Conservation (phyloP, 2,329 filamentous ascomycete genomes). For the Trichoderma atroviride region DNA sequence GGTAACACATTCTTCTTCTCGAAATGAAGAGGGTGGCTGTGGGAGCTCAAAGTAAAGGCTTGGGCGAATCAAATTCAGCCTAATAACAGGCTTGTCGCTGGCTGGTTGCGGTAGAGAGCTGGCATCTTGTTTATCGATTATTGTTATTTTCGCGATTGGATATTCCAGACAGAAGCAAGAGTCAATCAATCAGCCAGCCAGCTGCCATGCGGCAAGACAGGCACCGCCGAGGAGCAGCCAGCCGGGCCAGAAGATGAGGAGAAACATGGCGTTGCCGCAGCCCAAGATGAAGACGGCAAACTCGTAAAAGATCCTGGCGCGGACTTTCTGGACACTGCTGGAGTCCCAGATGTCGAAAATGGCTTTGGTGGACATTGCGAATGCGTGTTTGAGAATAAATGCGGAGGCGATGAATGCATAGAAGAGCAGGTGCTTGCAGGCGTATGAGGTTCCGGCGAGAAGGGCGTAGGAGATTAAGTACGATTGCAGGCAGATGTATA, state of each 20-base stretch:
- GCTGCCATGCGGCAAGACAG: slow-evolving; percentile 41
- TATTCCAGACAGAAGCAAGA: neutral
- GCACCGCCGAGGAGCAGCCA: slow-evolving; percentile 52
- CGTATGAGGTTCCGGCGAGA: slow-evolving; percentile 34
- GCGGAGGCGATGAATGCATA: slow-evolving; percentile 35
- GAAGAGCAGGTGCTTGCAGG: slow-evolving; percentile 39
- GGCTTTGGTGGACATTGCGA: slow-evolving; percentile 36
- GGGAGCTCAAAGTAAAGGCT: neutral
- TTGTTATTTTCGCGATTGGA: neutral
- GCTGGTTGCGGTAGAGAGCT: neutral
- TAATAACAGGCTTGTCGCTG: neutral
- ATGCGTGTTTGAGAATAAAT: slow-evolving; percentile 34
- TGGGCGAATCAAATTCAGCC: neutral
- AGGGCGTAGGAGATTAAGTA: slow-evolving; percentile 35
- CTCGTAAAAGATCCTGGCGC: slow-evolving; percentile 55
- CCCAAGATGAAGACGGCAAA: slow-evolving; percentile 56
- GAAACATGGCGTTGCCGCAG: slow-evolving; percentile 50
- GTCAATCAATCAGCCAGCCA: slow-evolving; percentile 39
- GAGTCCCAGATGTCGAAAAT: slow-evolving; percentile 44
- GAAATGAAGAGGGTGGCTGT: slow-evolving; percentile 35
- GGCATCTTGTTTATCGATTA: neutral
- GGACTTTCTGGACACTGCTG: slow-evolving; percentile 40
- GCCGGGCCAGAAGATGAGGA: slow-evolving; percentile 60
- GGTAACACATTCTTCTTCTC: slow-evolving; percentile 94
- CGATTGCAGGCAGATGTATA: slow-evolving; percentile 34